These are phyloP conservation scores for Chenopodium quinoa DNA, from an alignment of 148 eudicot genomes.

Conservation along the genomic window DNA sequence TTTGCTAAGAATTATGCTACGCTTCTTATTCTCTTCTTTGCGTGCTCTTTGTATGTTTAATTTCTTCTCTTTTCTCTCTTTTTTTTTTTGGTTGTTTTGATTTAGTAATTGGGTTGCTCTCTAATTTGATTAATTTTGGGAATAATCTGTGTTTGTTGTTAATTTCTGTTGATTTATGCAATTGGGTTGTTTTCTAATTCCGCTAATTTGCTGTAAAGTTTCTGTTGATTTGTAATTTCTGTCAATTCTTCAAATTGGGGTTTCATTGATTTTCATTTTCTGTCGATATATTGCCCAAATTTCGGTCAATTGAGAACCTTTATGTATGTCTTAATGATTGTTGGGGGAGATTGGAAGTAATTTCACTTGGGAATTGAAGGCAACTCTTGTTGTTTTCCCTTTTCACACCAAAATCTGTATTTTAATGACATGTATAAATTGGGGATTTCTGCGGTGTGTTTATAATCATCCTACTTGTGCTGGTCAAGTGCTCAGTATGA, in stretches of 20 bases:
- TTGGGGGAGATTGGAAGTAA: not conserved
- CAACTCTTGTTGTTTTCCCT: not conserved
- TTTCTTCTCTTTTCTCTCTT: not conserved
- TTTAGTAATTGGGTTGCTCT: not conserved
- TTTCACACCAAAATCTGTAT: not conserved
- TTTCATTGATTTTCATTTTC: not conserved
- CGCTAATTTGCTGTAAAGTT: not conserved
- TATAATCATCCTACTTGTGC: not conserved
- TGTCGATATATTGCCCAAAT: not conserved
- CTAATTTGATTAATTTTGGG: not conserved
- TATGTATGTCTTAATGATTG: not conserved
- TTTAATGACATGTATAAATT: not conserved
- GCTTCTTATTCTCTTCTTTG: slow-evolving; percentile 60
- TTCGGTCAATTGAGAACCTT: not conserved
- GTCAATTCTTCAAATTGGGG: not conserved
- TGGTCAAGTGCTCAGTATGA: not conserved
- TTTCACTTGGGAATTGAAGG: not conserved
- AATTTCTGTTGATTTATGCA: not conserved
- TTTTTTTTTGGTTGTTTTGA: not conserved
- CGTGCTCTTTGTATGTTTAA: slow-evolving; percentile 65
- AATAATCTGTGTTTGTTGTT: not conserved
- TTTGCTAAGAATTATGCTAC: slow-evolving; percentile 71
- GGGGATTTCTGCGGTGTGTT: not conserved
- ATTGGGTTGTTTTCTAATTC: not conserved
- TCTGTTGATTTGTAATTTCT: not conserved